Conservation (phyloP, 768 basidiomycete genomes). For the Auricularia heimuer region DNA sequence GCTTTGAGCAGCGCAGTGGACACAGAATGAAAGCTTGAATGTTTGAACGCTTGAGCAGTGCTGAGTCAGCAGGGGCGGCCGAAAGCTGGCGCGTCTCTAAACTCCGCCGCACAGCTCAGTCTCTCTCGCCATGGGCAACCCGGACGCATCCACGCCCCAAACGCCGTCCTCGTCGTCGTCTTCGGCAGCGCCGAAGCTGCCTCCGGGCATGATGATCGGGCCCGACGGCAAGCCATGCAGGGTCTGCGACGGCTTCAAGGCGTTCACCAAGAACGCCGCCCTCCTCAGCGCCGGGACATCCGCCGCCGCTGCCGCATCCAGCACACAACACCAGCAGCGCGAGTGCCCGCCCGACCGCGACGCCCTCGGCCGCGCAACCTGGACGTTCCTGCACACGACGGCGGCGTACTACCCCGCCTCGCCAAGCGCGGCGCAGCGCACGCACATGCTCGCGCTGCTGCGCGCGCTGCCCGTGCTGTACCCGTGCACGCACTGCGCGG, state of each 20-base stretch:
- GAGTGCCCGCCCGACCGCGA: conserved; percentile 89
- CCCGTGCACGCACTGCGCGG: conserved; percentile 80
- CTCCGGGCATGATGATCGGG: conserved; percentile 80
- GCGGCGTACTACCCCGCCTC: conserved; percentile 91
- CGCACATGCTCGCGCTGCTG: conserved; percentile 76
- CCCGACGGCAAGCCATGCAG: conserved; percentile 95
- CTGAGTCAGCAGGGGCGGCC: too few species aligned
- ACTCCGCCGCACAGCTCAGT: too few species aligned
- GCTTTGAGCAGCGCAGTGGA: too few species aligned
- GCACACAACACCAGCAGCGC: conserved; percentile 10
- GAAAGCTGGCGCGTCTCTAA: too few species aligned
- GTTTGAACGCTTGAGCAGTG: too few species aligned
- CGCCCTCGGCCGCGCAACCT: conserved; percentile 82
- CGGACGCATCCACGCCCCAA: too few species aligned
- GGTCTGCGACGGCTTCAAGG: conserved; percentile 74
- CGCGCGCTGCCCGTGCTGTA: conserved; percentile 73
- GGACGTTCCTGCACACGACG: conserved; percentile 93
- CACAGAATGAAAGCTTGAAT: too few species aligned
- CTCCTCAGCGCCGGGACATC: conserved; percentile 4
- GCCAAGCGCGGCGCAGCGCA: conserved; percentile 64
- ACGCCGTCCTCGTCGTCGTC: too few species aligned
- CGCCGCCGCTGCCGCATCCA: not conserved
- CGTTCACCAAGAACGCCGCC: conserved; percentile 24
- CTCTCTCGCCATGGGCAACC: too few species aligned
- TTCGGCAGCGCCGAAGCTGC: conserved; percentile 23